Evolutionary conservation across 805 yeast species (phyloP).

Genomic region (Cyberlindnera xishuangbannaensis): DNA sequence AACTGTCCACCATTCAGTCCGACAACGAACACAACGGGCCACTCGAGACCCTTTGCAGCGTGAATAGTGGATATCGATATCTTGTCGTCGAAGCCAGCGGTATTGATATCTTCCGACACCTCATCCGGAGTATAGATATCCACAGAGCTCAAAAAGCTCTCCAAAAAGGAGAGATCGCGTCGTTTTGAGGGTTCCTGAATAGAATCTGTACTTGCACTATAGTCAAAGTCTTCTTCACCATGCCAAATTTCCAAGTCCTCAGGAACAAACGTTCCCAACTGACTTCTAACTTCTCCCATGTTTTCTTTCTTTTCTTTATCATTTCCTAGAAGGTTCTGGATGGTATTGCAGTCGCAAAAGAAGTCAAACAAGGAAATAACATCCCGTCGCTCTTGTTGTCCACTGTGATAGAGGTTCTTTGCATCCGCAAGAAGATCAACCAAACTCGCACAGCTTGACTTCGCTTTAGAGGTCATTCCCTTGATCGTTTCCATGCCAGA

Average conservation of each 20-base stretch:
- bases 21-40: slow-evolving; percentile 89
- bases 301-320: slow-evolving; percentile 31
- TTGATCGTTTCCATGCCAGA: slow-evolving; percentile 4
- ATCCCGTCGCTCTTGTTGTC: slow-evolving; percentile 2
- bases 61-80: slow-evolving; percentile 77
- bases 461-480: slow-evolving; percentile 7
- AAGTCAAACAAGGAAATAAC: slow-evolving; percentile 14
- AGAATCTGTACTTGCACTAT: too few relatives aligned
- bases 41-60: slow-evolving; percentile 89
- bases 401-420: neutral
- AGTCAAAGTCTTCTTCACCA: too few relatives aligned
- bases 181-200: too few relatives aligned
- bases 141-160: slow-evolving; percentile 32
- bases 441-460: slow-evolving; percentile 3
- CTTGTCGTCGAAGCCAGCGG: slow-evolving; percentile 22
- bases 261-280: slow-evolving; percentile 32
- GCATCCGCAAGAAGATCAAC: slow-evolving; percentile 2
- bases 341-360: slow-evolving; percentile 1
- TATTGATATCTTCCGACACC: slow-evolving; percentile 21
- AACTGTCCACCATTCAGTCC: slow-evolving; percentile 60
- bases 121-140: slow-evolving; percentile 28
- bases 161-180: slow-evolving; percentile 22
- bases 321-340: slow-evolving; percentile 11
- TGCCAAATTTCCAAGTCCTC: slow-evolving; percentile 2
- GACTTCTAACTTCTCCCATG: slow-evolving; percentile 34